Evolutionary conservation across 108 stramenopile species (phyloP), one percentile per base, ranked within the genome.

Genomic region (Skeletonema potamos): DNA sequence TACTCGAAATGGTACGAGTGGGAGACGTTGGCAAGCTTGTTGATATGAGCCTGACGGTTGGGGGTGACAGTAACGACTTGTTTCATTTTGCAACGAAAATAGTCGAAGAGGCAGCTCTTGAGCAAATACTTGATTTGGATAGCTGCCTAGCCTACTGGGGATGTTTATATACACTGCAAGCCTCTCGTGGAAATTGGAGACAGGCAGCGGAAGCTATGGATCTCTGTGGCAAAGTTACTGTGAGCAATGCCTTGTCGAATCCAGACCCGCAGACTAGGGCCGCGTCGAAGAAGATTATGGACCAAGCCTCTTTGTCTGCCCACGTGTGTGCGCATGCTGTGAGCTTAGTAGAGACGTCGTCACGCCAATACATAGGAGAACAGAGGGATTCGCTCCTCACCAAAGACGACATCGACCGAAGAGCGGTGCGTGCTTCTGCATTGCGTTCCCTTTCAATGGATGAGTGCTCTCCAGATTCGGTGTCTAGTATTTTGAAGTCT

Each of bases 151-250:
- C 92, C 66, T 92, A 87, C 65, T 82, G 80, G 70, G 87, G 92
- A 7, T 86, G 88, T 44, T 73, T 93, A 27, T 95, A 90, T 64
- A 72, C 90, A 1, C 77, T 95, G 10, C 85, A 93, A 76, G 80
- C 84, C 2, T 91, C 90, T 15, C 88, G 86, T 58, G 80, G 84
- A 43, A 64, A 93, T 41, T 95, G 92, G 94, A 83, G 81, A 62
- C 68, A 85, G 54, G 90, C 90, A 1, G 86, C 90, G 1, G 75
- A 87, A 56, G 84, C 89, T n/a, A 86, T 92, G 86, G 84, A 91
- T 57, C 65, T 89, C 43, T 86, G 83, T 51, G 93, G 68, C 15
- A 82, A 79, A 55, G 48, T 51, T 20, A 71, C 48, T n/a, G 39
- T 66, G 58, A 34, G 36, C 34, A 43, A 48, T 30, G 39, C 41